Evolutionary conservation across 106 monocot species (phyloP), one percentile per base, ranked within the genome.

Genomic region (Acanthochlamys bracteata): DNA sequence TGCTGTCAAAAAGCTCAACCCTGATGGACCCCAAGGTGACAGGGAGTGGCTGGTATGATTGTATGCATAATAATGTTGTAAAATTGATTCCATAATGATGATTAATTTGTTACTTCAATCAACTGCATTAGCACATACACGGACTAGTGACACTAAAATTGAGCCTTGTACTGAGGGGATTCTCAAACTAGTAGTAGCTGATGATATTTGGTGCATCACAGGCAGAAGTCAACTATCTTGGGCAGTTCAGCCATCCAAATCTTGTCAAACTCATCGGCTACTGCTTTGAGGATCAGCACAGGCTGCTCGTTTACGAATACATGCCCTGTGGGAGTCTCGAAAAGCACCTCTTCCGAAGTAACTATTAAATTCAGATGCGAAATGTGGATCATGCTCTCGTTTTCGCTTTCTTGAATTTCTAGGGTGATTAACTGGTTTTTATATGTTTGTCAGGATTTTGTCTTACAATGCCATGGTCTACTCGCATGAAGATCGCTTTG

Each of bases 221-320:
- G 86, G 70, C 86, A 26, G 86, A 86, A 76, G 86, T 86, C n/a
- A 83, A 83, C 61, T 79, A 79, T 70, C 79, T 86, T 54, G 86
- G 86, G 55, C 82, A 86, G 60, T 67, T 86, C 25, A 86, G 86
- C 23, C 86, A 86, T 71, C 86, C 79, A n/a, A 79, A 86, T 67
- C 74, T 86, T 43, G 86, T 86, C 42, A 78, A 86, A 68, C 79
- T 86, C 24, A 86, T 86, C 56, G 86, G 86, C 25, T 86, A 86
- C 65, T 86, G 86, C 51, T 86, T 82, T 65, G 86, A 86, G 46
- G 86, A 76, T 56, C 25, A 62, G 10, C 82, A 86, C 59, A 75
- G 86, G 63, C 59, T 86, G 40, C 68, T 86, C 33, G 86, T 86
- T 10, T 86, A 86, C 23, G 86, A 86, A 71, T 86, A 74, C 68